Evolutionary conservation across 306 rosid genomes (phyloP), one percentile per base, ranked within the genome.

Genomic region (Trifolium subterraneum): DNA sequence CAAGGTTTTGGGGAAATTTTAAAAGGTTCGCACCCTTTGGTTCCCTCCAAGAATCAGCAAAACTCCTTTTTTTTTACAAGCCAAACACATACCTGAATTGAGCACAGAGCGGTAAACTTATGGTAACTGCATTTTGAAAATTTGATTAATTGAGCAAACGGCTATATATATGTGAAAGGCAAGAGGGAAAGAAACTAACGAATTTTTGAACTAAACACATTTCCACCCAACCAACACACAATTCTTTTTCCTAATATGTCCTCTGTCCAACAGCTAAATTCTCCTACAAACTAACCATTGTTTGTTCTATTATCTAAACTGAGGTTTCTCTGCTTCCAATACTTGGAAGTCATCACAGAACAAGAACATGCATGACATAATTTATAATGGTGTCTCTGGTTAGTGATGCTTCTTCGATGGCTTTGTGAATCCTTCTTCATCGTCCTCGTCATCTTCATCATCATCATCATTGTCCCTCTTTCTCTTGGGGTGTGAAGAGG

Each of bases 71-170:
- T 69, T 71, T 71, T 69, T 70, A 29, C 76, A 83, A 82, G 76
- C 74, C 39, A 79, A 74, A 72, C 27, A 64, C 51, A 65, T 67
- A 42, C 50, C 74, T 56, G 73, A 79, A 52, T 72, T 18, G 61
- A 66, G 74, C 64, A 75, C 76, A 52, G 65, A 80, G 88, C 85
- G 77, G 84, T 78, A 78, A 80, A 85, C 81, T 86, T 72, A 87
- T 81, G 65, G 64, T 85, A 91, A 91, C 95, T 86, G 78, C 76
- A 95, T 83, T 84, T 91, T 89, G 90, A 90, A 91, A 68, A 71
- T 65, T 65, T 70, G 25, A 70, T 61, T 70, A 60, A 70, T 48
- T 76, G 75, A 80, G 80, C 39, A 87, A 87, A 87, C 97, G 91
- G 92, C 95, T 87, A 91, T 33, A 41, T 72, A 72, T 72, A 69